A percentile compares a stretch with the other conserved stretches of the same genome.
These are phyloP conservation scores for Aspergillus conjunctus DNA, from an alignment of 495 filamentous ascomycete genomes.

Conservation along the genomic window DNA sequence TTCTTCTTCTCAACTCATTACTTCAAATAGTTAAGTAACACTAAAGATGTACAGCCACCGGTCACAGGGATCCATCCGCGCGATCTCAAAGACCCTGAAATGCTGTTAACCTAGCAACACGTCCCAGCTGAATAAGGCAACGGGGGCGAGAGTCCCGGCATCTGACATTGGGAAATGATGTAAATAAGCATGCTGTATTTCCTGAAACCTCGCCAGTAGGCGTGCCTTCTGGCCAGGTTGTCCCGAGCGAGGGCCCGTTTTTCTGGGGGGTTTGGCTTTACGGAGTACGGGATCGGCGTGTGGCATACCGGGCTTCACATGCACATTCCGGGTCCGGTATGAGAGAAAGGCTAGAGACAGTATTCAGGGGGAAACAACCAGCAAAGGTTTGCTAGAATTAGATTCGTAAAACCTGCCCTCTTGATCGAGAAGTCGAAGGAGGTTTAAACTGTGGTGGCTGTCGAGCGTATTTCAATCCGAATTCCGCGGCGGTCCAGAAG, in stretches of 20 bases:
- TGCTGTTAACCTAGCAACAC: background rate
- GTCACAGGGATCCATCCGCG: background rate
- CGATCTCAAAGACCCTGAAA: background rate
- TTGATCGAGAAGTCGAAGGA: too few relatives aligned
- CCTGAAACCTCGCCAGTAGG: background rate
- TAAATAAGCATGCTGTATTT: background rate
- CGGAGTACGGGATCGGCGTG: background rate
- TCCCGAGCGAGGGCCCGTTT: background rate
- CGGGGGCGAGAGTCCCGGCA: background rate
- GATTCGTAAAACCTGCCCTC: too few relatives aligned
- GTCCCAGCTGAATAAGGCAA: background rate
- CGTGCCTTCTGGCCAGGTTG: background rate
- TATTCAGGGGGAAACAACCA: background rate
- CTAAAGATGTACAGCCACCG: background rate
- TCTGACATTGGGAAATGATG: background rate
- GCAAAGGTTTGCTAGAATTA: too few relatives aligned
- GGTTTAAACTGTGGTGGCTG: background rate
- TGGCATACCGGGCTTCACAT: constrained; percentile 7
- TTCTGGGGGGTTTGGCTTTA: background rate
- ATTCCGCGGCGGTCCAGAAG: background rate
- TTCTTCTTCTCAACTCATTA: background rate
- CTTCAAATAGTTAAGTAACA: background rate
- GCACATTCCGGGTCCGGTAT: constrained; percentile 15
- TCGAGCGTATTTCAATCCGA: background rate
- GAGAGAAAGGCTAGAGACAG: background rate